Base-by-base conservation (phyloP, 2,329 filamentous ascomycete species). In the Colletotrichum liaoningense region DNA sequence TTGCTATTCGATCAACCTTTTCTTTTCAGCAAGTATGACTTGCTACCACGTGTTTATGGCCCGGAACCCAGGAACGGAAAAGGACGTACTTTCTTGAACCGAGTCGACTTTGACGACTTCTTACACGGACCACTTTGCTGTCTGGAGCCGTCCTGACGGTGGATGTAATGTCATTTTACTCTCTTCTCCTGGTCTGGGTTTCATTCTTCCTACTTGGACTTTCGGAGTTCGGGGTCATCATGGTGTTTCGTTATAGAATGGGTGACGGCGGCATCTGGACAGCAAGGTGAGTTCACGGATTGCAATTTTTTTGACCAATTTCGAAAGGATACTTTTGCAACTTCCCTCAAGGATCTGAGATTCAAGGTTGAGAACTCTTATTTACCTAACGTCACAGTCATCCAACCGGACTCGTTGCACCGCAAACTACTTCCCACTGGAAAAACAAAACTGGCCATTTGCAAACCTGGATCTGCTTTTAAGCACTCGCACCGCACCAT, bases 211-310 rank as follows among this genome's bases (percentile, higher is more conserved):
- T 58, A 60, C 56, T 70, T 67, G 73, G 74, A 72, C 65, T 68
- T 59, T 63, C 24, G 74, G 74, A 73, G 74, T 75, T 73, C 56
- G 59, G 66, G 73, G 73, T 63, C 46, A 73, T 69, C 16, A 63
- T 68, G 55, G 59, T 60, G 55, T 63, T 75, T 68, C 63, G 35
- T 59, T 52, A 71, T 73, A 75, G 69, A 75, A 63, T 56, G 72
- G 42, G 64, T 12, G 63, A 75, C 42, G 69, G 65, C 74, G 66
- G 67, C 63, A 66, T 73, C 73, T 58, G 58, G 74, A 75, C 74
- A 75, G 74, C 69, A 70, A 75, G 74, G 74, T 75, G 69, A 75
- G 74, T 75, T 49, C 19, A 52, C 64, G 72, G 69, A 67, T 12
- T 75, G 73, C 75, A 73, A 35, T 73, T 73, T 73, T 71, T 30